Percentiles rank a stretch among this genome's conserved stretches.
Conservation (phyloP, 257 asterid genomes). For the Lavandula angustifolia region DNA sequence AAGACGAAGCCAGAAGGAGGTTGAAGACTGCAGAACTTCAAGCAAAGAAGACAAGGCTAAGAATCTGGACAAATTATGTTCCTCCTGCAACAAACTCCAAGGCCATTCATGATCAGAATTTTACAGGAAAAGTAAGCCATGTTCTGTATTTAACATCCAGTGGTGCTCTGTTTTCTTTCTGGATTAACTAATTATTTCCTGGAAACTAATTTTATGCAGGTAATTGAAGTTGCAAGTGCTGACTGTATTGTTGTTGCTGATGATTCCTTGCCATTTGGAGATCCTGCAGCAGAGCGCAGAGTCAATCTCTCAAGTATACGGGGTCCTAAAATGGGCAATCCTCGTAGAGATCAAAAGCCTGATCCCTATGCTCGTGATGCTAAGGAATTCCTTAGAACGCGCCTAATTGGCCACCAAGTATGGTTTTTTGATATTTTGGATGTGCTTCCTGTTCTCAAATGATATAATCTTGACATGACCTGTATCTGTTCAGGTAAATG, state of each 20-base stretch:
- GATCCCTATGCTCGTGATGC: constrained; percentile 97
- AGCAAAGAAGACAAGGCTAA: constrained; percentile 75
- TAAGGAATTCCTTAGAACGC: constrained; percentile 88
- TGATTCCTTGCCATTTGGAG: constrained; percentile 87
- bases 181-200: neutral
- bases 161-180: constrained; percentile 6
- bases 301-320: constrained; percentile 95
- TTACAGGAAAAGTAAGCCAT: constrained; percentile 75
- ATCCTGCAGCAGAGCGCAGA: constrained; percentile 91
- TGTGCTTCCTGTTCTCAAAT: constrained; percentile 11
- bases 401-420: constrained; percentile 90
- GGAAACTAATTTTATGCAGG: constrained; percentile 50
- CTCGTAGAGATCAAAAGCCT: constrained; percentile 91
- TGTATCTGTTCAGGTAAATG: constrained; percentile 64
- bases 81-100: constrained; percentile 86
- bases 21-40: constrained; percentile 86
- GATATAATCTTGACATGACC: constrained; percentile 22
- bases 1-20: constrained; percentile 69
- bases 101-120: constrained; percentile 95
- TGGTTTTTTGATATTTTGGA: constrained; percentile 25
- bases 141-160: constrained; percentile 4
- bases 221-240: constrained; percentile 87
- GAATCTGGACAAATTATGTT: constrained; percentile 84
- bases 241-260: constrained; percentile 91
- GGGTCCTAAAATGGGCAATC: constrained; percentile 93